Evolutionary conservation across 352 stramenopile species (phyloP), one percentile per base, ranked within the genome.

Genomic region (Peronospora tabacina): DNA sequence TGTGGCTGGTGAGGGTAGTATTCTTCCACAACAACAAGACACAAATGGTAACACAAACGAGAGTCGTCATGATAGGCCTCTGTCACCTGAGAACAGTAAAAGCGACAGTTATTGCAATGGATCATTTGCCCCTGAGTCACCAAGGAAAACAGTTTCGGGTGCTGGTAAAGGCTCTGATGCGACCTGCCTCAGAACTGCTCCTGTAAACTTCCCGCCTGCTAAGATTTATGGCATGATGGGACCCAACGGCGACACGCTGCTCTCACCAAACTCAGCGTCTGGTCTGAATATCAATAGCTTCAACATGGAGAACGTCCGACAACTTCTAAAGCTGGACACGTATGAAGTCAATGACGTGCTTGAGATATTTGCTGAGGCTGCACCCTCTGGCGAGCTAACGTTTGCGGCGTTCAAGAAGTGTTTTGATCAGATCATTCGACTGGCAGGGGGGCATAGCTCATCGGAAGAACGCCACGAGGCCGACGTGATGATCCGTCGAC

Each of bases 321-420:
- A 71, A n/a, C 45, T 95, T 28, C 67, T 93, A 12, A 90, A 92
- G 51, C 58, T 95, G 26, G 80, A 90, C 51, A 70, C 75, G 11
- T 94, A 91, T 67, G 75, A 87, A 56, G 78, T 93, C 19, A 89
- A 90, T 55, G 85, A 95, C 38, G 56, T 95, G 35, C 77, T 95
- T 33, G 81, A 94, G 56, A 90, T 93, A 45, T 91, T 95, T 49
- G 79, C 78, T 0, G 83, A 94, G 38, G 82, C 79, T 9, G 79
- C 81, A 19, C 82, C 83, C 16, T 88, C 74, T 0, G 81, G 80
- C 2, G 77, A 90, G 50, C 52, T 95, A 28, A 85, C 58, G 19
- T 91, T 89, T 46, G 70, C 73, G 4, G 77, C 76, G 34, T 93
- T 94, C 55, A 90, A 90, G 45, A 88, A 90, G 47, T 94, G 80